Base-by-base conservation (phyloP, 1,284 basidiomycete genomes). In the Leucoagaricus sp. region DNA sequence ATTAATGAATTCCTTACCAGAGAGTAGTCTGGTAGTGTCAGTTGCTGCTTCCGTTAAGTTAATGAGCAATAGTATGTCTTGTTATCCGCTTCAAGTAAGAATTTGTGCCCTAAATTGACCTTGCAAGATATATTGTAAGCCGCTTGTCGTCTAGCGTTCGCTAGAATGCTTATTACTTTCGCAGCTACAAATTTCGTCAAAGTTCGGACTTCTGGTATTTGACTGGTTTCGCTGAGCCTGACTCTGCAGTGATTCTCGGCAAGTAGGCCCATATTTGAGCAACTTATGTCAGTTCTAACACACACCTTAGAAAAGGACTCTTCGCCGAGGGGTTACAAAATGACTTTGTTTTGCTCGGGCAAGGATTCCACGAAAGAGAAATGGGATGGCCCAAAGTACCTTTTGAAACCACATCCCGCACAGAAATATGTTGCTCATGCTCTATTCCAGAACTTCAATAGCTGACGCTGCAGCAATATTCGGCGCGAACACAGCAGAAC, bases 111-210 rank as follows among this genome's bases (percentile, higher is more conserved):
- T 40, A 17, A 34, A 2, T 4, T 38, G 17, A 10, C 31, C 28
- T 45, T 23, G 13, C 45, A 48, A 77, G 74, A 75, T 60, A 76
- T 85, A 62, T 85, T 85, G 82, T 82, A 67, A 68, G 78, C 67
- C 34, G 28, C 10, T 47, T 21, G 25, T n/a, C n/a, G n/a, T n/a
- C 23, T 23, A 26, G 47, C 13, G 17, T 38, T 26, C 12, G 36
- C 29, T 33, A 25, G 15, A 40, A 31, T 28, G 23, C 7, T n/a
- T n/a, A 59, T 57, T 45, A 12, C 15, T 55, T 41, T 26, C 61
- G 29, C 61, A 96, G 94, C 71, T 98, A 98, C 80, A 95, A 95
- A 70, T 98, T 94, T 69, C 85, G 96, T 36, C 96, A 98, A 72
- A 85, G 87, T 1, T 96, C 94, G 42, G 89, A 96, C 72, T 94